Conservation (phyloP, 352 stramenopile genomes). For the Phytophthora tentaculata region DNA sequence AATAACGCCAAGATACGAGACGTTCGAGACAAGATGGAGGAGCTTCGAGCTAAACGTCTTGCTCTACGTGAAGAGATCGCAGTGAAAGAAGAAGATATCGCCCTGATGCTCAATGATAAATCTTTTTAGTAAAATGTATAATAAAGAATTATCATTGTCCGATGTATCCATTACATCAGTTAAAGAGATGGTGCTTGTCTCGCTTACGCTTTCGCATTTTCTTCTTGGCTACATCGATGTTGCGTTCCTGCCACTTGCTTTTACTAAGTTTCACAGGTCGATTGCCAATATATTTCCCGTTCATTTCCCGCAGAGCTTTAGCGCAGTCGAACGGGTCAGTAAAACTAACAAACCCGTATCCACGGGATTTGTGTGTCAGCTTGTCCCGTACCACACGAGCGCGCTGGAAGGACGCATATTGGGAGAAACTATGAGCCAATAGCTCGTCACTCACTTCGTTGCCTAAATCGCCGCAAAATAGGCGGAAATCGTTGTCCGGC, state of each 20-base stretch:
- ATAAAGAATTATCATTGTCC: neutral
- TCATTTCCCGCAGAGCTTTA: conserved; percentile 95
- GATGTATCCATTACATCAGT: conserved; percentile 31
- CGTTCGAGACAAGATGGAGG: conserved; percentile 66
- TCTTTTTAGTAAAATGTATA: conserved; percentile 20
- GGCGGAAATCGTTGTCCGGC: conserved; percentile 96
- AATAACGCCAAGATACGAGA: conserved; percentile 66
- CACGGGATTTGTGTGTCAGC: conserved; percentile 88
- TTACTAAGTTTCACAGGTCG: conserved; percentile 95
- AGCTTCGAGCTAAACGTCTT: conserved; percentile 55
- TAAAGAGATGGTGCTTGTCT: conserved; percentile 83
- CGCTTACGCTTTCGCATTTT: conserved; percentile 88
- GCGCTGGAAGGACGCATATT: conserved; percentile 80
- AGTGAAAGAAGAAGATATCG: conserved; percentile 65
- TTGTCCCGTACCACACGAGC: conserved; percentile 87
- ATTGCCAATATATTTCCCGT: conserved; percentile 96
- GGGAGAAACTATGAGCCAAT: conserved; percentile 75
- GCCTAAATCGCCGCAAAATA: conserved; percentile 96
- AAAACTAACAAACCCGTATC: conserved; percentile 97
- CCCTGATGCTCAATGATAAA: conserved; percentile 41
- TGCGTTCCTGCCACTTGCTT: conserved; percentile 95
- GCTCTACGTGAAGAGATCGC: conserved; percentile 66
- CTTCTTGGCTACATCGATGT: conserved; percentile 91
- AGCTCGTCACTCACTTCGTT: conserved; percentile 93
- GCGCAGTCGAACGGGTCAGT: conserved; percentile 94